Base-by-base conservation (phyloP, 176 grass and related monocot species). In the Musa troglodytarum region DNA sequence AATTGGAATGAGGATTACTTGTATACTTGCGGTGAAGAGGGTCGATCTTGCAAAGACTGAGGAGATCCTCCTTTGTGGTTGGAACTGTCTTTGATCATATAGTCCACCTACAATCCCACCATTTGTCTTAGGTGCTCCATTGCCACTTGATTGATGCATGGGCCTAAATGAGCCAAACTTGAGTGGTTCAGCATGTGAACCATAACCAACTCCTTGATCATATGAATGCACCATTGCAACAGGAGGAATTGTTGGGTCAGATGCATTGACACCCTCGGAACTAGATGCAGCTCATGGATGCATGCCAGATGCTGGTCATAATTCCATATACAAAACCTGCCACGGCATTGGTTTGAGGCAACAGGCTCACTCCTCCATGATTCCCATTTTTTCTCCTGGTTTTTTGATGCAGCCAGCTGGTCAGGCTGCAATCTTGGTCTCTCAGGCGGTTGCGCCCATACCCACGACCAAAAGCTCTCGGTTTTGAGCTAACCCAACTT, bases 91-190 rank as follows among this genome's bases (percentile, higher is more conserved):
- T 80, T 81, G 85, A 49, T 83, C 89, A 85, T 81, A 85, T 76
- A 77, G 76, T 12, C 78, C 86, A 71, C 76, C 84, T 63, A 74
- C 75, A 68, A 77, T 65, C 76, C 83, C 83, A 25, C 69, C 78
- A 59, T 51, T 57, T 52, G 74, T 15, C 0, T 29, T 72, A 24
- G 76, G 82, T 65, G 76, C 79, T 65, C 80, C 83, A 74, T 84
- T 85, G 56, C 78, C 78, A 82, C 81, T 83, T 1, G 52, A 43
- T 65, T 66, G 64, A 54, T 76, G 77, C 65, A 82, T 75, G 65
- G 81, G 81, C 76, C 87, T 84, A 62, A 88, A 75, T 69, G 89
- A 92, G 58, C 81, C 85, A 85, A 96, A 86, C 69, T 90, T 85
- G 72, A 89, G 78, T 52, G 79, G 77, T 51, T 96, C 83, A 68